Conservation (phyloP, 441 rosid genomes). For the Gossypium davidsonii region DNA sequence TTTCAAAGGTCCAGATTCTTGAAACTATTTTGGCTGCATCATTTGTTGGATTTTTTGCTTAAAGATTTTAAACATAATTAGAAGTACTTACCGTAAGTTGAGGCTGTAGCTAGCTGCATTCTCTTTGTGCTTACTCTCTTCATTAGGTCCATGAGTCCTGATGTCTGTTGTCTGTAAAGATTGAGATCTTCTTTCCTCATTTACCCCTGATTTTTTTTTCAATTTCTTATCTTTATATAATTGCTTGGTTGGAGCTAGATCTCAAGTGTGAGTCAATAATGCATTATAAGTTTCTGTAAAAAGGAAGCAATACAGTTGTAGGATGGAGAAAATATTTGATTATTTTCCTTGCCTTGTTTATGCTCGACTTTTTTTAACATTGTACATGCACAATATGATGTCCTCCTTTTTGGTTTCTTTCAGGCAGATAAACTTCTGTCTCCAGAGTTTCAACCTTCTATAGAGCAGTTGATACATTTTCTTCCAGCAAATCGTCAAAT, state of each 20-base stretch:
- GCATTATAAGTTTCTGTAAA: background rate
- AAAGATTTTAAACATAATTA: background rate
- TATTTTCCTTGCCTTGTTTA: background rate
- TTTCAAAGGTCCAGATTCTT: background rate
- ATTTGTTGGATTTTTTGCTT: background rate
- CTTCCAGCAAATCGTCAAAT: slow-evolving; percentile 75
- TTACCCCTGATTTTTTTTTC: background rate
- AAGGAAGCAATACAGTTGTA: background rate
- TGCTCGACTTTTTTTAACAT: background rate
- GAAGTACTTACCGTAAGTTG: background rate
- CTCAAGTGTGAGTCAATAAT: background rate
- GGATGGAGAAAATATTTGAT: background rate
- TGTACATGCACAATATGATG: slow-evolving; percentile 22
- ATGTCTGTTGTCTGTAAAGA: no score
- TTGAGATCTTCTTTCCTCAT: no score
- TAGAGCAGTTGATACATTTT: slow-evolving; percentile 84
- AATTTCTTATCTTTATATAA: background rate
- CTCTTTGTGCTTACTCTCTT: no score
- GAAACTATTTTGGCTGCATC: background rate
- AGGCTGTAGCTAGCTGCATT: background rate
- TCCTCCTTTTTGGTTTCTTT: slow-evolving; percentile 18
- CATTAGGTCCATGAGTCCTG: no score
- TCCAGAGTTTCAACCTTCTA: slow-evolving; percentile 95
- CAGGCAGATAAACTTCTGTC: slow-evolving; percentile 98
- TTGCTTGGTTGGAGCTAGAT: background rate